Evolutionary conservation across 2,329 filamentous ascomycete species (phyloP), one percentile per base, ranked within the genome.

Genomic region (Aspergillus uvarum): DNA sequence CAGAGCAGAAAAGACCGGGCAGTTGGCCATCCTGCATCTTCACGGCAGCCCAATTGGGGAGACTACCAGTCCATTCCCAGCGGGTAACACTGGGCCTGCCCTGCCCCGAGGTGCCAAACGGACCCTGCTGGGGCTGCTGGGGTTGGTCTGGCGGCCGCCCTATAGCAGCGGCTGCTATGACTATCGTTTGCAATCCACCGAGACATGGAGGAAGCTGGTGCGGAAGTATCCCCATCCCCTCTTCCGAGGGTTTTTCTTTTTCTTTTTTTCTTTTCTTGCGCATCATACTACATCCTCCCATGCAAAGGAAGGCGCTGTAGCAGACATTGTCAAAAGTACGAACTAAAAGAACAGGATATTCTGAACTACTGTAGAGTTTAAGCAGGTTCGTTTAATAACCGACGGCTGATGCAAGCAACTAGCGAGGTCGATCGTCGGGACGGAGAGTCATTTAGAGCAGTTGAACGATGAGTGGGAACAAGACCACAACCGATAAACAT

Each of bases 291-390:
- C 38, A 42, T 42, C n/a, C 14, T 42, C 14, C 38, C 14, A 14
- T 42, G 6, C 38, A 14, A n/a, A 16, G 16, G 5, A n/a, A 7
- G 16, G 38, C 3, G 16, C 16, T n/a, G 38, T 16, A 8, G 16
- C 38, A 42, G 7, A n/a, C 26, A 19, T 29, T 55, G 29, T 48
- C 44, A 48, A 35, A 55, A 55, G 44, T 19, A 48, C 42, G 19
- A 35, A 47, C 14, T 55, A 26, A 47, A 47, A 31, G 32, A 44
- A 42, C 53, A 35, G 53, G 29, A 48, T 55, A 55, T 21, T 26
- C 53, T 29, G 42, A 31, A 55, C 53, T 55, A 55, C 53, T 55
- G 53, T 55, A 55, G 53, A 55, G 44, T 55, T 55, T 47, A 55
- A 48, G 53, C 53, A 55, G 47, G 42, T 47, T 48, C 21, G 53